Evolutionary conservation across 805 yeast species (phyloP), one percentile per base, ranked within the genome.

Genomic region (Hanseniaspora mollemarum): DNA sequence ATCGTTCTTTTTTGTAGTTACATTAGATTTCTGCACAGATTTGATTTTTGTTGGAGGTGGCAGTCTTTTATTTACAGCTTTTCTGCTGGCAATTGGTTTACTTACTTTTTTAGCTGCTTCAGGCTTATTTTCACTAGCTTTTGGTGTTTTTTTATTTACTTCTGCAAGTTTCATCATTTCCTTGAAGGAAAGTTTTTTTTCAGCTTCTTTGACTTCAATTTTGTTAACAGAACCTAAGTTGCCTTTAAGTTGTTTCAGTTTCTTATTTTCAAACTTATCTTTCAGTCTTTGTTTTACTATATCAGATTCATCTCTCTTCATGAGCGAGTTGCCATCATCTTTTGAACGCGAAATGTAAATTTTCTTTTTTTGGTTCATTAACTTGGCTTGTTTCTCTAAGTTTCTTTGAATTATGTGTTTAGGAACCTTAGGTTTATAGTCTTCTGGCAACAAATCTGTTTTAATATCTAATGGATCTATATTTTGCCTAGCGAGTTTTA

Each of bases 301-400:
- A n/a, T 38, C n/a, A 5, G 50, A 46, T 26, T 46, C 50, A 39
- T 29, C 39, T 16, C 32, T 31, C 15, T 39, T 31, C 50, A 45
- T 45, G 3, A 21, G 16, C 15, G 36, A 16, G n/a, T 39, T 38
- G 15, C 39, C 50, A 18, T 28, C 21, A 10, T 19, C 19, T 18
- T 18, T 29, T 7, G 26, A 10, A 10, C 13, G 12, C 12, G 43
- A 18, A 26, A n/a, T 18, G 32, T 22, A 18, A 29, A 3, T 31
- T 38, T 33, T n/a, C n/a, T 37, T 69, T 64, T 54, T 77, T 68
- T 59, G 90, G 68, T 46, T 39, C 29, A 39, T 5, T 4, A 22
- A 9, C 83, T 35, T 83, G 65, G 52, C 82, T 64, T 33, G 76
- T 77, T 8, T 83, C 85, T 3, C 86, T 86, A 0, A 88, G 87